phyloP scores from a whole-genome alignment of 1,284 basidiomycete genomes.

The Cystobasidium pallidum region DNA sequence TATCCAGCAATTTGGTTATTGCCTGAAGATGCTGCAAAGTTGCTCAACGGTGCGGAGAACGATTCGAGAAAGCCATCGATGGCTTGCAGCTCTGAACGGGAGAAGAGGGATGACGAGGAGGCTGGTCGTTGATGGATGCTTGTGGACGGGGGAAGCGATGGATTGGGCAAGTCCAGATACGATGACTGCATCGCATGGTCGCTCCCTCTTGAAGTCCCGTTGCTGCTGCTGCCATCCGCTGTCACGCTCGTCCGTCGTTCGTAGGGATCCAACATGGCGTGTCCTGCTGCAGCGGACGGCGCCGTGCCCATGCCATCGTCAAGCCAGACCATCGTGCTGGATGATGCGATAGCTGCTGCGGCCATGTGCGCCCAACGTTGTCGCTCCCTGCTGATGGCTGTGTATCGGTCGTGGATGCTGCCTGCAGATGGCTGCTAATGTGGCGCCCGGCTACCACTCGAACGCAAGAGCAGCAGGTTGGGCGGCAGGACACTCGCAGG shows the following conservation, averaged over 20 bases:
- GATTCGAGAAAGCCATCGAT: conserved; percentile 39
- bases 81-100: conserved; percentile 30
- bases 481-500: too few species aligned
- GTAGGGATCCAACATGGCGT: too few species aligned
- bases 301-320: neutral
- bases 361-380: conserved; percentile 1
- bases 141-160: neutral
- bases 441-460: too few species aligned
- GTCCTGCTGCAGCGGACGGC: too few species aligned
- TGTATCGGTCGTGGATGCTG: too few species aligned
- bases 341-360: neutral
- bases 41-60: conserved; percentile 5
- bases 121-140: neutral
- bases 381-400: neutral
- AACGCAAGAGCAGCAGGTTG: neutral
- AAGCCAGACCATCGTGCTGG: too few species aligned
- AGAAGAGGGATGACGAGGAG: conserved; percentile 27
- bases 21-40: neutral
- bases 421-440: too few species aligned
- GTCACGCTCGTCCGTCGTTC: neutral
- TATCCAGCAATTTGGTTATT: neutral
- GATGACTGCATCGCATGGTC: neutral
- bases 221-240: neutral
- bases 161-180: neutral
- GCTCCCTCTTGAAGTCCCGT: neutral